phyloP scores from a whole-genome alignment of 768 basidiomycete species.

The Auricularia sp. region DNA sequence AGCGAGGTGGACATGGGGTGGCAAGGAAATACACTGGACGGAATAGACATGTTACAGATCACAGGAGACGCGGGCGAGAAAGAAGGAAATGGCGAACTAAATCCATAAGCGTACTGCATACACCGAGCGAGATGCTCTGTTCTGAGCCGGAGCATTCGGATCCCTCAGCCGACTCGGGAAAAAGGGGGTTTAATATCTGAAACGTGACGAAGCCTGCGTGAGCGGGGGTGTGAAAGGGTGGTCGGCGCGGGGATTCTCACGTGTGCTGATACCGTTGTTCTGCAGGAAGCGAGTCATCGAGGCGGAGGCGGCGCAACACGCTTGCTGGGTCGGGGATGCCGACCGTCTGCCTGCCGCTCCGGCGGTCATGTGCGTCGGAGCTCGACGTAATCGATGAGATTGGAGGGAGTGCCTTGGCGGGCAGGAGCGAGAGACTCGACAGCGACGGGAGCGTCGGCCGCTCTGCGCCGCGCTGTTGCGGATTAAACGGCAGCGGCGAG shows the following conservation, averaged over 20 bases:
- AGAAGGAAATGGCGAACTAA: neutral
- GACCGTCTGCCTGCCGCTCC: neutral
- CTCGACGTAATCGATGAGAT: neutral
- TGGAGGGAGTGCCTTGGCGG: neutral
- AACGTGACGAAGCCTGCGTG: neutral
- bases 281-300: neutral
- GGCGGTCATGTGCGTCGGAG: neutral
- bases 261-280: neutral
- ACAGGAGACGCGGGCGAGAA: neutral
- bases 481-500: neutral
- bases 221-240: neutral
- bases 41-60: neutral
- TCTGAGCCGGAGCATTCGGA: neutral
- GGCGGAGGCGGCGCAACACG: neutral
- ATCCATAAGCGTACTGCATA: neutral
- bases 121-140: neutral
- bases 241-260: neutral
- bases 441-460: neutral
- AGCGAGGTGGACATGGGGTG: neutral
- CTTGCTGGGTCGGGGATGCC: constrained; percentile 1
- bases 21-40: neutral
- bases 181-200: neutral
- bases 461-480: neutral
- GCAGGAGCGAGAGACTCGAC: neutral
- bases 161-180: neutral